These are phyloP conservation scores for Yamadazyma aaseri DNA, from an alignment of 1,139 yeast genomes.

Conservation along the genomic window DNA sequence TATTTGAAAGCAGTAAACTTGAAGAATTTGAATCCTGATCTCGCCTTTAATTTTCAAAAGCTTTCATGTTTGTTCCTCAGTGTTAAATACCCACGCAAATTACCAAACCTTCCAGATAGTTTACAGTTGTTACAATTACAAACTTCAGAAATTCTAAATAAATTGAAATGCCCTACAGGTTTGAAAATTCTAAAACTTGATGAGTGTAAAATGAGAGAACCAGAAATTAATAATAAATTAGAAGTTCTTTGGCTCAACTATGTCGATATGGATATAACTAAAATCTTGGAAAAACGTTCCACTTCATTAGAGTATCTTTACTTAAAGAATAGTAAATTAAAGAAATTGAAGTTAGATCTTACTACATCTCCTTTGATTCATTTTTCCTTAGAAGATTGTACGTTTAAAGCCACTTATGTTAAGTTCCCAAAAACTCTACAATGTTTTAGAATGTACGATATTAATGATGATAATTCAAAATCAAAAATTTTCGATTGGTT, in stretches of 20 bases:
- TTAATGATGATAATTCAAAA: background rate
- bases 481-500: constrained; percentile 4
- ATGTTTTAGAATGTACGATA: constrained; percentile 1
- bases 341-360: constrained; percentile 2
- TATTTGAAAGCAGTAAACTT: background rate
- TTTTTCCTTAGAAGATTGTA: background rate
- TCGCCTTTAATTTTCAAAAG: background rate
- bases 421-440: constrained; percentile 4
- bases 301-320: background rate
- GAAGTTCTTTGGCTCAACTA: background rate
- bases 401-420: background rate
- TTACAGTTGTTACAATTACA: background rate
- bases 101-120: background rate
- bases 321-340: background rate
- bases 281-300: background rate
- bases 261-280: background rate
- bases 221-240: background rate
- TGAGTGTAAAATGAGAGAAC: background rate
- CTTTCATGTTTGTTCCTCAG: background rate
- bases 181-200: constrained; percentile 1
- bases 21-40: background rate
- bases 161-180: background rate
- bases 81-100: background rate
- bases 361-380: background rate
- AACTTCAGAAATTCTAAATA: background rate